These are phyloP conservation scores for Discostella pseudostelligera DNA, from an alignment of 108 stramenopile species.

Conservation along the genomic window DNA sequence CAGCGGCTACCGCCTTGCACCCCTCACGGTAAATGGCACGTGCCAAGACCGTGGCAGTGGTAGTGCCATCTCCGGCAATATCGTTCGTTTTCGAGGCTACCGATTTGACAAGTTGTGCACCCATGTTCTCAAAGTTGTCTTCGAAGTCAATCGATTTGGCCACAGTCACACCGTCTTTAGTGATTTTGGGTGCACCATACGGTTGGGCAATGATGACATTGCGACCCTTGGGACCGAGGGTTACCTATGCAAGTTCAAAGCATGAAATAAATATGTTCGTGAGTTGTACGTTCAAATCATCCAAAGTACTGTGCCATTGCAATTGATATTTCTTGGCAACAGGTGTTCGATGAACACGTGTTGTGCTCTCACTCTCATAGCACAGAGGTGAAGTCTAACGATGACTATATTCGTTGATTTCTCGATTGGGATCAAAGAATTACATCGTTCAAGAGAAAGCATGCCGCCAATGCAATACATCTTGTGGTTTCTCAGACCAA, in stretches of 20 bases:
- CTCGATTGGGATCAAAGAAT: no score
- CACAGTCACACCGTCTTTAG: constrained; percentile 99
- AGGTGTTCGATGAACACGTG: no score
- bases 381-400: no score
- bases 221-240: constrained; percentile 99
- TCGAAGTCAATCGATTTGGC: constrained; percentile 99
- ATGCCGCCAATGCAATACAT: no score
- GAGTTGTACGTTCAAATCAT: background rate
- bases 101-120: constrained; percentile 91
- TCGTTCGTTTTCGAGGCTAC: constrained; percentile 99
- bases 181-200: constrained; percentile 99
- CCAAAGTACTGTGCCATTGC: no score
- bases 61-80: constrained; percentile 99
- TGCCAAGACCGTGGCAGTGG: constrained; percentile 98
- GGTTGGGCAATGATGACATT: constrained; percentile 99
- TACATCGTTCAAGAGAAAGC: no score
- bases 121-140: constrained; percentile 99
- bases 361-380: no score
- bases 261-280: background rate
- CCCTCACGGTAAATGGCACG: constrained; percentile 98
- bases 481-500: no score
- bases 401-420: no score
- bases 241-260: constrained; percentile 89
- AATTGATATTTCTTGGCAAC: no score
- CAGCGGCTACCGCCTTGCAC: constrained; percentile 99